Evolutionary conservation across 192 early-diverging fungal species (phyloP), one percentile per base, ranked within the genome.

Genomic region (Podila epigama): DNA sequence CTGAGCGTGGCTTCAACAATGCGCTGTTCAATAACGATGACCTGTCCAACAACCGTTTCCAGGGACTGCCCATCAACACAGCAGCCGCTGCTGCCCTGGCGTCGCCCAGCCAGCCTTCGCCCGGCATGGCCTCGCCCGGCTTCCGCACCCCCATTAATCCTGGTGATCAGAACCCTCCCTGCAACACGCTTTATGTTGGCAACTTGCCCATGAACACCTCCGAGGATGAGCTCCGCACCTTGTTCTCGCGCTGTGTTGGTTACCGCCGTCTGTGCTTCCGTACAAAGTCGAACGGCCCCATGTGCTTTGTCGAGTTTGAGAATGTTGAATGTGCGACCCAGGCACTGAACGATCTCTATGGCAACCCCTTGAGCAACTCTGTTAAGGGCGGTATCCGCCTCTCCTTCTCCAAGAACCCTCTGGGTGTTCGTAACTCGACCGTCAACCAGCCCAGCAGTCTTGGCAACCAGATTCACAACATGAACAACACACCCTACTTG

Each of bases 301-400:
- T 99, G 93, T 97, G 96, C 81, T 99, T 99, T 92, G 96, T 99
- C 35, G 97, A 99, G 87, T 99, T 99, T 91, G 97, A 97, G 57
- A 93, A 92, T 83, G 93, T 99, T 29, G 83, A 88, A 31, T 96
- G 85, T 79, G 97, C 97, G 16, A 95, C 95, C 22, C 90, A 93
- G 50, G 94, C 95, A 16, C 86, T 97, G 81, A 86, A 82, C 53
- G 92, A 97, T 51, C 85, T 96, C 5, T 92, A 95, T 62, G 97
- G 96, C 35, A 89, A 93, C 53, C 88, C 86, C 32, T 75, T 99
- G 51, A 82, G 84, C 39, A 95, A 92, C 82, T 96, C 94, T 16
- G 89, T 93, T 32, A 95, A 95, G 79, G 92, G 95, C 40, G 97
- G 97, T 41, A 96, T 99, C 69, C 89, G 97, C n/a, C 87, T 99